Evolutionary conservation across 2,329 filamentous ascomycete species (phyloP), one percentile per base, ranked within the genome.

Genomic region (Scytalidium lignicola): DNA sequence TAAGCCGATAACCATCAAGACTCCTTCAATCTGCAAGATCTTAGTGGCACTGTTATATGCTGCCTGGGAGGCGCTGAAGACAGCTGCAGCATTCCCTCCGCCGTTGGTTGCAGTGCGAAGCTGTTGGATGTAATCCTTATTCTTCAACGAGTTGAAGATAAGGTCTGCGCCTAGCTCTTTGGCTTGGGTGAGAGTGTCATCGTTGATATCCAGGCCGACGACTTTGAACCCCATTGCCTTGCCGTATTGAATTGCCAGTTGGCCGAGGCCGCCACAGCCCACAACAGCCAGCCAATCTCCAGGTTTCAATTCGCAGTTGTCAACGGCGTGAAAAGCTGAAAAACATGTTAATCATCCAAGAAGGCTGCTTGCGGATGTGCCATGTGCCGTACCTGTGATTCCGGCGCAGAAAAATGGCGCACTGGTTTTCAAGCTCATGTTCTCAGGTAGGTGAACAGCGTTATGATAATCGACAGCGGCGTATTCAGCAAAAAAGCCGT

Each of bases 341-440:
- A 41, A 9, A 37, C 28, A 50, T 17, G 12, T 39, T 3, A n/a
- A 39, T 18, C 19, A 40, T 12, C 2, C 10, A 40, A 3, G 15
- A 17, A 18, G 15, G 5, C 10, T 12, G 13, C 7, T 46, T 51
- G 22, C 63, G 5, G 15, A 9, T 17, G 2, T 44, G 20, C n/a
- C n/a, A 12, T 67, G 19, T 13, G 12, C 6, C 19, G n/a, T 23
- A 44, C 49, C 47, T 1, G 74, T 77, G 44, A 76, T 70, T 1
- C 74, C 74, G 1, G 75, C 74, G 53, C 75, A 77, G 55, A 78
- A 74, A 4, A 78, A 55, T 15, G 73, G 70, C 28, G 72, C 65
- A 3, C 65, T 61, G 15, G 54, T 62, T 41, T 62, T 62, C 42
- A 70, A 59, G 41, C 69, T 64, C 46, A 66, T 52, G 9, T 44